Evolutionary conservation across 139 green algal species (phyloP), one percentile per base, ranked within the genome.

Genomic region (Auxenochlorella protothecoides): DNA sequence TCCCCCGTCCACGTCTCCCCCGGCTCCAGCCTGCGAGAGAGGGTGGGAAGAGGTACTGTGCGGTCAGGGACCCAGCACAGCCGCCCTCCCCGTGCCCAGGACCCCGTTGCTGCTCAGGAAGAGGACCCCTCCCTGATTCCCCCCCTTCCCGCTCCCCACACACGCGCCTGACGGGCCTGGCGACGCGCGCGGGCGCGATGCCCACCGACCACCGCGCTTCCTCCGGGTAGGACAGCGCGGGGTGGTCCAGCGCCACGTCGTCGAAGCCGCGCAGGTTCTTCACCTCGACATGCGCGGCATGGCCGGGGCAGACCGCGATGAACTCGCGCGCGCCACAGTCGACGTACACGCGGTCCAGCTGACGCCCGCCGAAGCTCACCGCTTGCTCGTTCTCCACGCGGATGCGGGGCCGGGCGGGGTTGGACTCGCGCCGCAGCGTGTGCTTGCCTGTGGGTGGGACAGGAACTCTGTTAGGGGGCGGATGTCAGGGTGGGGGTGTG

Each of bases 1-100:
- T 84, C 73, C 3, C 81, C 80, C 57, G 12, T 51, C 81, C 81
- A 86, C 5, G 44, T 60, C 59, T 76, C 73, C 9, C 74, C 76
- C 8, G 81, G 79, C 53, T 74, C 5, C 63, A 79, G 62, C 70
- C 75, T 80, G 70, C 59, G 9, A 59, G 44, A 44, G 27, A 44
- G 27, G 27, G 27, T 44, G 27, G 27, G 27, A 44, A 44, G 27
- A 44, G 27, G 0, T 44, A 44, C 27, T 44, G 27, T 44, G 27
- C 27, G 27, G 27, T 44, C 27, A 1, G 27, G 27, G 27, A 44
- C 27, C 27, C 27, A 1, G 27, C 27, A 1, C 27, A 44, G 27
- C 27, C 27, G 27, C 27, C 27, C 27, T 44, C 1, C 27, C 27
- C 27, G 27, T 44, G 27, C 27, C 27, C 27, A 44, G 27, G 27